Conservation (phyloP, 2,329 filamentous ascomycete genomes). For the Colletotrichum lupini region DNA sequence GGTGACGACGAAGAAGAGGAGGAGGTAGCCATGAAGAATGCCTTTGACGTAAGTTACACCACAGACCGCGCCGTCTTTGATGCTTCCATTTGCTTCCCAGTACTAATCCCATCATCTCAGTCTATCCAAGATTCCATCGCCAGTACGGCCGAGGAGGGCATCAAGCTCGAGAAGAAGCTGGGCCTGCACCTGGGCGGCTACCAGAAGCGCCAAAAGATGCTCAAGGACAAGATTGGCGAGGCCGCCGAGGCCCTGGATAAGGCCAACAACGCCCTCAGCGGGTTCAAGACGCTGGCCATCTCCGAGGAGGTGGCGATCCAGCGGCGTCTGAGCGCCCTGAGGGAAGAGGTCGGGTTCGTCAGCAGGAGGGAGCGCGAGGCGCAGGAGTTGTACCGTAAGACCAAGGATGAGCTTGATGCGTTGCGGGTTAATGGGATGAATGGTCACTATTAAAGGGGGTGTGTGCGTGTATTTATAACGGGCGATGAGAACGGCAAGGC, state of each 20-base stretch:
- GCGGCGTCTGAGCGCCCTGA: slow-evolving; percentile 77
- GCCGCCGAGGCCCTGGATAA: slow-evolving; percentile 80
- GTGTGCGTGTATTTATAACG: slow-evolving; percentile 4
- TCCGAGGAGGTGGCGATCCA: slow-evolving; percentile 83
- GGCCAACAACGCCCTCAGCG: slow-evolving; percentile 76
- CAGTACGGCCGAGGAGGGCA: slow-evolving; percentile 79
- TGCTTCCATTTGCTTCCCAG: not conserved
- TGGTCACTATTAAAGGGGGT: slow-evolving; percentile 11
- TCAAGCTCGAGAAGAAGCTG: slow-evolving; percentile 95
- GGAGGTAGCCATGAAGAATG: slow-evolving; percentile 69
- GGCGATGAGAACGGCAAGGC: slow-evolving; percentile 6
- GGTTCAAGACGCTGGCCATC: slow-evolving; percentile 79
- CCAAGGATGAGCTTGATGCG: slow-evolving; percentile 80
- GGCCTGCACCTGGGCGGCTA: slow-evolving; percentile 89
- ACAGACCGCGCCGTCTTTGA: not conserved
- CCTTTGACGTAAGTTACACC: slow-evolving; percentile 74
- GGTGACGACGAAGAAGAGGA: slow-evolving; percentile 79
- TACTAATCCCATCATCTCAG: slow-evolving; percentile 49
- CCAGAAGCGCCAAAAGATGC: slow-evolving; percentile 82
- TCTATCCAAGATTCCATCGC: slow-evolving; percentile 79
- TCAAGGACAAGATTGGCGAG: slow-evolving; percentile 82
- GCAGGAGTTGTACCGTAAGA: slow-evolving; percentile 83
- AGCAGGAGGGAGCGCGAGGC: slow-evolving; percentile 87
- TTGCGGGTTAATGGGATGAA: slow-evolving; percentile 56
- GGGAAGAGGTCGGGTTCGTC: slow-evolving; percentile 86